Evolutionary conservation across 768 basidiomycete species (phyloP).

Genomic region (Mycena indigotica): DNA sequence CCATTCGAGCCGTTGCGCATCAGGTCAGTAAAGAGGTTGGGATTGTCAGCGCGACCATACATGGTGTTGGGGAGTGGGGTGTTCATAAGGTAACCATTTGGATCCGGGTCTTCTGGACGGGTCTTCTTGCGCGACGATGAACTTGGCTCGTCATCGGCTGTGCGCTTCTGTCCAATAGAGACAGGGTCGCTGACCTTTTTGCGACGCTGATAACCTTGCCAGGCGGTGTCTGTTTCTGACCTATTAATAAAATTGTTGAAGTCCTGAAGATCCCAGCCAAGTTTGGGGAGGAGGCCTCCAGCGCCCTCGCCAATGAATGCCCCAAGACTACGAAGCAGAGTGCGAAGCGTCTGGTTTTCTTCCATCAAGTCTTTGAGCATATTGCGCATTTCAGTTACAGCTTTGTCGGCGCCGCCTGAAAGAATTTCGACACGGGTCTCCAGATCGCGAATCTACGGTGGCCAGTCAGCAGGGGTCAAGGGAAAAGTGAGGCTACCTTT

Average conservation of each 20-base stretch:
- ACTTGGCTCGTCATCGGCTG: constrained; percentile 50
- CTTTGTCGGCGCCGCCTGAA: constrained; percentile 90
- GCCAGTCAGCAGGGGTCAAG: constrained; percentile 1
- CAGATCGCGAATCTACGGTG: constrained; percentile 82
- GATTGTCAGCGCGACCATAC: constrained; percentile 46
- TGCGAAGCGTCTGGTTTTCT: constrained; percentile 85
- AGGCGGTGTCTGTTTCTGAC: constrained; percentile 91
- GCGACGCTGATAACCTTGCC: constrained; percentile 82
- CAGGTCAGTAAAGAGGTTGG: constrained; percentile 60
- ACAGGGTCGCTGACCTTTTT: constrained; percentile 44
- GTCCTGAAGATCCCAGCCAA: constrained; percentile 77
- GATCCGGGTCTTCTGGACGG: constrained; percentile 44
- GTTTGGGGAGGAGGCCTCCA: constrained; percentile 73
- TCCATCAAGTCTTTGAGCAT: constrained; percentile 87
- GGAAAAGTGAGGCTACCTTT: constrained; percentile 46
- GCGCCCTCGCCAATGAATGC: constrained; percentile 87
- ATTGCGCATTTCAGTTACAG: constrained; percentile 78
- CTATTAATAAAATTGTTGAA: constrained; percentile 83
- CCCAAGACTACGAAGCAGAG: constrained; percentile 73
- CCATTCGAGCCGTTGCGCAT: constrained; percentile 51
- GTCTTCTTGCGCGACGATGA: constrained; percentile 49
- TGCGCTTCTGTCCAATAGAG: constrained; percentile 47
- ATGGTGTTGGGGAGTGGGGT: constrained; percentile 41
- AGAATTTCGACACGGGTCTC: constrained; percentile 95
- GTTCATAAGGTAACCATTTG: constrained; percentile 57